Evolutionary conservation across 2,329 filamentous ascomycete genomes (phyloP).

Genomic region (Botrytis elliptica): DNA sequence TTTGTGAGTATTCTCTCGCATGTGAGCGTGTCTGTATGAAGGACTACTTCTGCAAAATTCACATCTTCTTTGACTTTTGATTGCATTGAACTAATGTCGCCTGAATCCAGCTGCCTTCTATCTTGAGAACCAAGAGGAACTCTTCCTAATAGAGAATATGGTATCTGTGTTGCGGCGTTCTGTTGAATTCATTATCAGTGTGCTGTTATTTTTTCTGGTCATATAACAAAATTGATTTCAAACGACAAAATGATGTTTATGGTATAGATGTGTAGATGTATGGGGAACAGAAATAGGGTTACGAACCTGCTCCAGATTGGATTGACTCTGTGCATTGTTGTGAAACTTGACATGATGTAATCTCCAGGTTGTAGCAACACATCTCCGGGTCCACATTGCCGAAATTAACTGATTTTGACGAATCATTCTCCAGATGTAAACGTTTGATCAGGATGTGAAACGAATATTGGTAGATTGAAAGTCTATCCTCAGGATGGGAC

Average conservation of each 20-base stretch:
- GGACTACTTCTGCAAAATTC: neutral
- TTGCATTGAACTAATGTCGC: neutral
- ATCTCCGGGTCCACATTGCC: too few relatives aligned
- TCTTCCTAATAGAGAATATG: neutral
- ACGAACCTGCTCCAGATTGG: neutral
- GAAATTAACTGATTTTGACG: too few relatives aligned
- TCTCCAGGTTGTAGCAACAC: too few relatives aligned
- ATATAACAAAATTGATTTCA: neutral
- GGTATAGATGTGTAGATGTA: neutral
- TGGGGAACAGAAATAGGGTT: neutral
- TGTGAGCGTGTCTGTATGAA: neutral
- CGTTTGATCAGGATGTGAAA: neutral
- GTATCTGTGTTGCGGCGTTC: neutral
- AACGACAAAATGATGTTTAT: neutral
- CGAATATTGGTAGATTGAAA: neutral
- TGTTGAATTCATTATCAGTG: neutral
- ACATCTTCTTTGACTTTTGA: neutral
- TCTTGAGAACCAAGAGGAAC: neutral
- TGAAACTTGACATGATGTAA: too few relatives aligned
- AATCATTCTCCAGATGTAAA: neutral
- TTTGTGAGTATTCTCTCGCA: neutral
- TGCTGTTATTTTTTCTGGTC: neutral
- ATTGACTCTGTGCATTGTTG: too few relatives aligned
- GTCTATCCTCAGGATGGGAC: neutral
- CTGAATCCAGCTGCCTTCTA: neutral